phyloP scores from a whole-genome alignment of 2,329 filamentous ascomycete genomes.

The Claviceps sp. region DNA sequence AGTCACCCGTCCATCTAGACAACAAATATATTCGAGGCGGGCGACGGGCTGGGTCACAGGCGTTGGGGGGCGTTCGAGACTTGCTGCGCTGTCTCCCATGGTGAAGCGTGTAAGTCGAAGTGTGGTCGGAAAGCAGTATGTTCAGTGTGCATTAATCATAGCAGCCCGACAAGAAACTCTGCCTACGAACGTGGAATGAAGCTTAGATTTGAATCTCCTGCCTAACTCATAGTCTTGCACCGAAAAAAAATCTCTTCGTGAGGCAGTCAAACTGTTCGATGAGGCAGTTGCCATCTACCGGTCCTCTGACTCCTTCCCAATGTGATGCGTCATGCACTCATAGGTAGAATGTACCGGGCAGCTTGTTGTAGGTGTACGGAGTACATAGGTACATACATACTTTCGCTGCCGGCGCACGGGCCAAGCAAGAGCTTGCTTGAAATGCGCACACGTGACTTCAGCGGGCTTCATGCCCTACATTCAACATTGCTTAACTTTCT shows the following conservation, averaged over 20 bases:
- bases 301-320: neutral
- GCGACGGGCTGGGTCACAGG: neutral
- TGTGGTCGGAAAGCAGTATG: neutral
- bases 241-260: neutral
- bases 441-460: slow-evolving; percentile 17
- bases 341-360: neutral
- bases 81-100: neutral
- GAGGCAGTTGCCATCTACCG: too few relatives aligned
- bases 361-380: too few relatives aligned
- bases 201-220: too few relatives aligned
- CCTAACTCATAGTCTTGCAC: neutral
- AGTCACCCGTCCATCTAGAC: neutral
- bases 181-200: neutral
- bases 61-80: neutral
- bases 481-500: slow-evolving; percentile 16
- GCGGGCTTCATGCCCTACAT: slow-evolving; percentile 25
- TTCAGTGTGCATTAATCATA: neutral
- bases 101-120: neutral
- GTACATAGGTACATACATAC: too few relatives aligned
- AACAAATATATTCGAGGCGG: slow-evolving; percentile 4
- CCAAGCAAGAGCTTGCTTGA: neutral
- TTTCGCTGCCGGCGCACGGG: neutral
- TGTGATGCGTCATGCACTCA: neutral
- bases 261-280: neutral
- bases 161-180: neutral